phyloP scores from a whole-genome alignment of 495 filamentous ascomycete genomes.

The Podospora anserina region DNA sequence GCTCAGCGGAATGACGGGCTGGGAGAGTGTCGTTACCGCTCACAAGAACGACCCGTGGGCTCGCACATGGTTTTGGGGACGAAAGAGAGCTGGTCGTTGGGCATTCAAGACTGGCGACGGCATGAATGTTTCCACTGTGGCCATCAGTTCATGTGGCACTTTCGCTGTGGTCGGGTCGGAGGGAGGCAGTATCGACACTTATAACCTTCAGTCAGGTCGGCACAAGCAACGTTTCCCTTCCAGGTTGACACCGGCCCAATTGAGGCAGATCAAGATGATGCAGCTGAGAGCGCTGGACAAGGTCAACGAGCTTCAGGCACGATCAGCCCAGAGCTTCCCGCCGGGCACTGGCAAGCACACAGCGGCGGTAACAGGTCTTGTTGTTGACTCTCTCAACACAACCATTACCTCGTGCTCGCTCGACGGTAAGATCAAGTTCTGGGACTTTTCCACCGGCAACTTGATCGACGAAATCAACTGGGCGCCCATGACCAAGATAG shows the following conservation, averaged over 20 bases:
- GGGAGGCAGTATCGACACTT: slow-evolving; percentile 82
- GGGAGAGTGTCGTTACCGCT: slow-evolving; percentile 96
- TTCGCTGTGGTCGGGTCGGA: slow-evolving; percentile 90
- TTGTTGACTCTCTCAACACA: slow-evolving; percentile 79
- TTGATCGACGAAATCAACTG: slow-evolving; percentile 81
- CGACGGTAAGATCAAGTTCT: slow-evolving; percentile 98
- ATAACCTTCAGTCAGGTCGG: slow-evolving; percentile 89
- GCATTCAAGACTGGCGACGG: slow-evolving; percentile 83
- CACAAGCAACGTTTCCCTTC: slow-evolving; percentile 84
- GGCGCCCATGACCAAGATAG: slow-evolving; percentile 73
- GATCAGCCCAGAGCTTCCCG: slow-evolving; percentile 38
- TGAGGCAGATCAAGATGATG: slow-evolving; percentile 57
- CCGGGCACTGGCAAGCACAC: slow-evolving; percentile 65
- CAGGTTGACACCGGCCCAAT: slow-evolving; percentile 60
- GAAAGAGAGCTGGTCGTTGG: slow-evolving; percentile 90
- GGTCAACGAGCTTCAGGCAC: slow-evolving; percentile 46
- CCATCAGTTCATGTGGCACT: slow-evolving; percentile 85
- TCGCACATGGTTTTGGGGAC: slow-evolving; percentile 96
- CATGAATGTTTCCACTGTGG: slow-evolving; percentile 79
- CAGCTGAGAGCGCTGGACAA: slow-evolving; percentile 47
- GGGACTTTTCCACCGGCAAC: slow-evolving; percentile 80
- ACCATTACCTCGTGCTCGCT: slow-evolving; percentile 77
- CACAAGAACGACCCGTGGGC: slow-evolving; percentile 81
- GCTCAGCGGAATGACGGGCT: slow-evolving; percentile 72
- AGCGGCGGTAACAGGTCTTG: slow-evolving; percentile 77